phyloP scores from a whole-genome alignment of 306 rosid species.

The Cucurbita argyrosperma region DNA sequence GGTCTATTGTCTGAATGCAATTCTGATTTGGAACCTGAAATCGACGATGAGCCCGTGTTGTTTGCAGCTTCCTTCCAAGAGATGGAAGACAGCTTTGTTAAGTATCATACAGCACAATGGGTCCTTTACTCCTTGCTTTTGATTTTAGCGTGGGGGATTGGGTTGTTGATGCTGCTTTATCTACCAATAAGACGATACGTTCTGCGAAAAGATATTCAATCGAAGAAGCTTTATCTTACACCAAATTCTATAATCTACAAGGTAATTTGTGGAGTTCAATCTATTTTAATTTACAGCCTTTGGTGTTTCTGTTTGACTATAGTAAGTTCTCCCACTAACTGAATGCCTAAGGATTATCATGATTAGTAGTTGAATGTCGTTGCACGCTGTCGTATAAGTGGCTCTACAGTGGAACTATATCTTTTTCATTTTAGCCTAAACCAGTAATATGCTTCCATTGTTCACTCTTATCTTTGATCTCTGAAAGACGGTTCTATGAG shows the following conservation, averaged over 20 bases:
- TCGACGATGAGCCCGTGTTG: slow-evolving; percentile 30
- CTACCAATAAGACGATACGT: slow-evolving; percentile 54
- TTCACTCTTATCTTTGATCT: background rate
- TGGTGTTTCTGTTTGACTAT: background rate
- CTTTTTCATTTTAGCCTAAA: background rate
- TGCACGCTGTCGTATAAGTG: background rate
- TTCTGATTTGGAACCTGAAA: slow-evolving; percentile 11
- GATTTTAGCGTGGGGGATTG: slow-evolving; percentile 80
- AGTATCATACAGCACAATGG: slow-evolving; percentile 60
- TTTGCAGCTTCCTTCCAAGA: slow-evolving; percentile 66
- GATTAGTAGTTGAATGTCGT: background rate
- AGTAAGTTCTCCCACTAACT: background rate
- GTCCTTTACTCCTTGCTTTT: slow-evolving; percentile 56
- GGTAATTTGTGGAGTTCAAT: slow-evolving; percentile 16
- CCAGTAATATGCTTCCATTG: background rate
- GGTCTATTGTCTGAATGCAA: slow-evolving; percentile 25
- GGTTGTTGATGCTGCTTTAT: slow-evolving; percentile 67
- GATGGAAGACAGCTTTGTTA: slow-evolving; percentile 50
- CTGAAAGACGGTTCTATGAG: background rate
- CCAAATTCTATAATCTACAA: slow-evolving; percentile 64
- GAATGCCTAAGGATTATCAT: background rate
- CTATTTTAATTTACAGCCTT: background rate
- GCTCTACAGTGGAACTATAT: background rate
- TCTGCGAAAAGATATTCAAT: slow-evolving; percentile 54
- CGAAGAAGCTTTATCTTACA: slow-evolving; percentile 66